Base-by-base conservation (phyloP, 371 early-diverging fungal species). In the Encephalitozoon hellem region DNA sequence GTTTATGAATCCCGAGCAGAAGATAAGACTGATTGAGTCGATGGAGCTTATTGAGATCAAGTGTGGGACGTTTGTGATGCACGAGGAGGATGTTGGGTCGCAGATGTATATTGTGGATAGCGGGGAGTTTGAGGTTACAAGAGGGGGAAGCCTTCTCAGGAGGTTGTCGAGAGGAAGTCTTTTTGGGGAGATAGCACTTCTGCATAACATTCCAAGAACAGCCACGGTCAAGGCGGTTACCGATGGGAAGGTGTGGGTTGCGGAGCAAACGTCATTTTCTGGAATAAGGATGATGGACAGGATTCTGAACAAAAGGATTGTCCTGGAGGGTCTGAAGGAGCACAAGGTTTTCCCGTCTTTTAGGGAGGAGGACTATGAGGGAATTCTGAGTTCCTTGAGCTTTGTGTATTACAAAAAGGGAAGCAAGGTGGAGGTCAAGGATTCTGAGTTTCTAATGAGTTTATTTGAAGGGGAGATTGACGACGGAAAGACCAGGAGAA, bases 81-180 rank as follows among this genome's bases (percentile, higher is more conserved):
- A 87, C 65, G 95, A 97, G 84, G 96, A 95, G 42, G 95, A 89
- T 52, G 91, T 92, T 9, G 96, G 95, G 43, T 95, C 94, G 86
- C 94, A 87, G 85, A 95, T 96, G 82, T 96, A 96, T 84, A 90
- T 94, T 9, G 94, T 95, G 28, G 96, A 96, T 80, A 87, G 88
- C 34, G 97, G 97, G 54, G 88, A 89, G 25, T 89, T 96, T 84
- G 95, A 94, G 77, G 91, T 94, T 47, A 90, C 89, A 84, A 91
- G 94, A 8, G 69, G 85, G 32, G 82, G 86, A 42, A 72, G 77
- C 23, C 52, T 21, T 83, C 79, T 67, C 80, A 54, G 59, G 70
- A 83, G 53, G 45, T 83, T 79, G 42, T 42, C 32, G n/a, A 71
- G 12, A 74, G 82, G 71, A 42, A 72, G 82, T 34, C 84, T 89